Conservation (phyloP, 164 flowering plant genomes). For the Santalum album region DNA sequence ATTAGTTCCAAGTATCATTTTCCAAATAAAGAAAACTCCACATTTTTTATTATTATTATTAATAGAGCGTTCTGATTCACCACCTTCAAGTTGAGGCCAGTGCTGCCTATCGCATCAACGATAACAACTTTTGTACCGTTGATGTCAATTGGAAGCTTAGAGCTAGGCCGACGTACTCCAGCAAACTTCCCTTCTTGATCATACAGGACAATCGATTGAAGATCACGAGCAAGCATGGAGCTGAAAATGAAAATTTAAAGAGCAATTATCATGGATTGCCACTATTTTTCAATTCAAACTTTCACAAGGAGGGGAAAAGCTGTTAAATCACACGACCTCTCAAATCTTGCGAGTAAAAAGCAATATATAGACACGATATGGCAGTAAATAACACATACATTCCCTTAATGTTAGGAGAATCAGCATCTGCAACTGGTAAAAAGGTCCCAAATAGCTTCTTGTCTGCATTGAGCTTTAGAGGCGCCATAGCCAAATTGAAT, state of each 20-base stretch:
- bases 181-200: slow-evolving; percentile 88
- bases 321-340: no score
- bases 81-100: slow-evolving; percentile 87
- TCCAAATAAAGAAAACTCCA: no score
- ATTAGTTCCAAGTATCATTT: slow-evolving; percentile 9
- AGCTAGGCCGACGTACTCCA: slow-evolving; percentile 78
- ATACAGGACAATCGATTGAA: slow-evolving; percentile 74
- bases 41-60: no score
- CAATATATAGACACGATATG: not conserved
- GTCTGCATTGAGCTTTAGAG: slow-evolving; percentile 80
- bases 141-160: slow-evolving; percentile 86
- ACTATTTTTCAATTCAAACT: no score
- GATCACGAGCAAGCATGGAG: slow-evolving; percentile 95
- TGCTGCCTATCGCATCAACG: slow-evolving; percentile 88
- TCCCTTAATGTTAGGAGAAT: slow-evolving; percentile 79
- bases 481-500: slow-evolving; percentile 97
- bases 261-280: no score
- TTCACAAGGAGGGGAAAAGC: no score
- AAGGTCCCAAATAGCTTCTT: slow-evolving; percentile 93
- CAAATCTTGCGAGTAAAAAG: not conserved
- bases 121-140: slow-evolving; percentile 62
- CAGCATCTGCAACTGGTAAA: slow-evolving; percentile 57
- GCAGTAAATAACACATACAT: slow-evolving; percentile 41
- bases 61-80: no score
- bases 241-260: slow-evolving; percentile 32